A percentile compares a stretch with the other conserved stretches of the same genome.
Conservation (phyloP, 495 filamentous ascomycete genomes). For the Penicillium crystallinum region DNA sequence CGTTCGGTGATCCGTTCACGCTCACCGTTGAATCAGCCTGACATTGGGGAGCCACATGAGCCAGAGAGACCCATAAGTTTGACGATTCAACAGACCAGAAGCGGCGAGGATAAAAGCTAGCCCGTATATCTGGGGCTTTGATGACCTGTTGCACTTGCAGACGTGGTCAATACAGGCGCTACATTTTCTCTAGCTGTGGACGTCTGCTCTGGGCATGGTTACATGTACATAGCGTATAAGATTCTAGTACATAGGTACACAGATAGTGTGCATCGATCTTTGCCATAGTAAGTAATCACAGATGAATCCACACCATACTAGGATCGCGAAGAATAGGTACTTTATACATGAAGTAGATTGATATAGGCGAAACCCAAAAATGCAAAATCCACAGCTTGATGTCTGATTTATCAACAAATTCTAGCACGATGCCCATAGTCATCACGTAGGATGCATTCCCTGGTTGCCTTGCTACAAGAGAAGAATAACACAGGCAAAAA, state of each 20-base stretch:
- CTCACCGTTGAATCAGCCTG: constrained; percentile 20
- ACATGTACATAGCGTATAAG: too few species aligned
- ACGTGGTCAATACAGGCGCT: too few species aligned
- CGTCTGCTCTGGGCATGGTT: too few species aligned
- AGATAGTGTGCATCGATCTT: not conserved
- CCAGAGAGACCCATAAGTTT: constrained; percentile 34
- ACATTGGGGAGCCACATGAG: constrained; percentile 24
- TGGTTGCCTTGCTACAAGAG: not conserved
- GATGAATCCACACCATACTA: too few species aligned
- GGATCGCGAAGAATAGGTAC: too few species aligned
- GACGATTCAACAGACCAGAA: not conserved
- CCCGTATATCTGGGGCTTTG: not conserved
- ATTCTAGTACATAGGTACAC: too few species aligned
- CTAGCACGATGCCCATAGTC: not conserved
- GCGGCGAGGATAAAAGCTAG: not conserved
- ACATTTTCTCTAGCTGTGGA: too few species aligned
- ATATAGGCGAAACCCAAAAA: not conserved
- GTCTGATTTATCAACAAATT: not conserved
- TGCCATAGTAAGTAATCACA: not conserved
- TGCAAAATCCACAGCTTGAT: not conserved
- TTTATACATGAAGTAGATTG: not conserved
- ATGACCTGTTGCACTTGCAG: not conserved
- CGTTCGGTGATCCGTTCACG: constrained; percentile 36
- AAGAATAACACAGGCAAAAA: not conserved
- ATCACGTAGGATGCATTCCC: not conserved